A percentile compares a stretch with the other conserved stretches of the same genome.
These are phyloP conservation scores for Aspergillus taichungensis DNA, from an alignment of 495 filamentous ascomycete species.

Conservation along the genomic window DNA sequence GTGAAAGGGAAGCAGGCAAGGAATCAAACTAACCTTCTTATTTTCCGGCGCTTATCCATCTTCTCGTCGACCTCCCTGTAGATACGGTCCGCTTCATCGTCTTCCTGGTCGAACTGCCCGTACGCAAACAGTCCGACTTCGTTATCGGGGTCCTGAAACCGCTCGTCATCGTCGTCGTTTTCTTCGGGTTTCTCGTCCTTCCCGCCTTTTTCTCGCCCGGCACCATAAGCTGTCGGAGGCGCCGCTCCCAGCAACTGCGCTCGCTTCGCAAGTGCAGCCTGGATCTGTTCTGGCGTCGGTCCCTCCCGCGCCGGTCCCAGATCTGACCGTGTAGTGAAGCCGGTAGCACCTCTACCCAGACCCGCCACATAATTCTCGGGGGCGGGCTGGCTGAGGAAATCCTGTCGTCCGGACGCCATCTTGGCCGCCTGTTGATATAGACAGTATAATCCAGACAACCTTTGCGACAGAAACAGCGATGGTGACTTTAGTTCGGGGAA, in stretches of 20 bases:
- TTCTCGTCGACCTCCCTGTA: constrained; percentile 93
- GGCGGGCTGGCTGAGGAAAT: constrained; percentile 84
- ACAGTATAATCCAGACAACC: background rate
- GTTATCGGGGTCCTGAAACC: constrained; percentile 94
- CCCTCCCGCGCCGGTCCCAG: constrained; percentile 93
- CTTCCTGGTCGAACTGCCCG: constrained; percentile 88
- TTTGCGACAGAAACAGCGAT: no score
- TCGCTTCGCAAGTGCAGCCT: constrained; percentile 88
- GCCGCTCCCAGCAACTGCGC: constrained; percentile 75
- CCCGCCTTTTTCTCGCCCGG: constrained; percentile 56
- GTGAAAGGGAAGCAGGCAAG: constrained; percentile 13
- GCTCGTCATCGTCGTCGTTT: constrained; percentile 65
- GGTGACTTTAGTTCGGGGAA: no score
- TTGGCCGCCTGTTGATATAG: constrained; percentile 8
- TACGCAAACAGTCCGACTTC: constrained; percentile 92
- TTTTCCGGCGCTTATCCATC: constrained; percentile 82
- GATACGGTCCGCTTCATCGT: constrained; percentile 94
- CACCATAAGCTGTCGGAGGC: constrained; percentile 72
- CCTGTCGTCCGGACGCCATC: constrained; percentile 71
- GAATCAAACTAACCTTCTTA: constrained; percentile 70
- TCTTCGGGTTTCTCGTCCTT: constrained; percentile 56
- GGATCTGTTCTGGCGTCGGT: constrained; percentile 95
- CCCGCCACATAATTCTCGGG: constrained; percentile 98
- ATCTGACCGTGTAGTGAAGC: constrained; percentile 96
- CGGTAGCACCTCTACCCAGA: constrained; percentile 93